Base-by-base conservation (phyloP, 257 asterid species). In the Fraxinus americana region DNA sequence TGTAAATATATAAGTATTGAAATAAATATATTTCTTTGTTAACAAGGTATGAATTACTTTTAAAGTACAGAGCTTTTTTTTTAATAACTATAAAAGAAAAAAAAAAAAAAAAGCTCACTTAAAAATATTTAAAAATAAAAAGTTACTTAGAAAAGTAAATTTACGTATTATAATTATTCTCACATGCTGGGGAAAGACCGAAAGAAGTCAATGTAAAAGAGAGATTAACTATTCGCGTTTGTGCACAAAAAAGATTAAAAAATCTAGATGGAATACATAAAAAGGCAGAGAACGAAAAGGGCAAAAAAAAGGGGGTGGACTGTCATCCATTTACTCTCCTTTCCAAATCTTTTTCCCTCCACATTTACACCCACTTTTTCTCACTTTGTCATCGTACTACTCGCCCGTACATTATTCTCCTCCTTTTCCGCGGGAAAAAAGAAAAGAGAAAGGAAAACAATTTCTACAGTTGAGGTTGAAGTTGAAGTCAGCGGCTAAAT, bases 271-370 rank as follows among this genome's bases (percentile, higher is more conserved):
- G 73, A 75, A 34, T 13, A 50, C 43, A 39, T 17, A 66, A 76
- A 81, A 81, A 79, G 67, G 78, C 38, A 41, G 75, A 67, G 67
- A 59, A 9, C 27, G 36, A 41, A 35, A 21, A 32, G 25, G n/a
- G 21, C 39, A 14, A 59, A 80, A 69, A 4, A 29, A 29, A 29
- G 14, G 5, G 54, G 45, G 19, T 74, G 81, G 79, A 85, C 92
- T 89, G 93, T 86, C 96, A 89, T 86, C 93, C 96, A 89, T 89
- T 83, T 77, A 59, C 73, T 73, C 80, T 71, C 43, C 30, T 61
- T 17, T 72, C 74, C 81, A 59, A 76, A 74, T 77, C 75, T 81
- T 78, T 82, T 74, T 77, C 76, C 32, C 59, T 79, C 32, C 82
- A 80, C 81, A 82, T 72, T 80, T 86, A 87, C 81, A 36, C 86